A percentile compares a stretch with the other conserved stretches of the same genome.
Evolutionary conservation across 805 yeast species (phyloP).

Genomic region (Zygosaccharomyces bailii): DNA sequence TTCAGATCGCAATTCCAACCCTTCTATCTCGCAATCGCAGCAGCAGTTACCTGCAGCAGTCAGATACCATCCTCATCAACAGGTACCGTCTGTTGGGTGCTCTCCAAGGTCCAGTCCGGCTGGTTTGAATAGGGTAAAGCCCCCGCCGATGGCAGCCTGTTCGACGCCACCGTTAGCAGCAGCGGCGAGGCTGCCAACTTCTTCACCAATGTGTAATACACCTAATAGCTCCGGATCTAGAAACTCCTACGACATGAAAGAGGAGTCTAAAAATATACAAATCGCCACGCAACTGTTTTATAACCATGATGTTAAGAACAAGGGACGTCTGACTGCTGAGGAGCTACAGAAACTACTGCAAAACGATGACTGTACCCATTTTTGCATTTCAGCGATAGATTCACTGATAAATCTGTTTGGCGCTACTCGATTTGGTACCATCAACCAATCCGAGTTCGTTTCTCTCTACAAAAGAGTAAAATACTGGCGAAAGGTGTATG

Average conservation of each 20-base stretch:
- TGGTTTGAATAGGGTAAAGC: slow-evolving; percentile 9
- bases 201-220: slow-evolving; percentile 10
- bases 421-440: slow-evolving; percentile 35
- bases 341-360: slow-evolving; percentile 36
- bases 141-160: slow-evolving; percentile 10
- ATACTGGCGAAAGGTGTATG: slow-evolving; percentile 37
- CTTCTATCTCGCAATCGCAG: slow-evolving; percentile 4
- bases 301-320: slow-evolving; percentile 32
- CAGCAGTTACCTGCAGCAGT: slow-evolving; percentile 1
- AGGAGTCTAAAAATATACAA: slow-evolving; percentile 27
- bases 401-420: slow-evolving; percentile 37
- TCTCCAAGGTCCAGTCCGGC: slow-evolving; percentile 10
- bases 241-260: slow-evolving; percentile 12
- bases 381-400: slow-evolving; percentile 36
- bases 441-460: slow-evolving; percentile 33
- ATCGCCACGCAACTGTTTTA: slow-evolving; percentile 33
- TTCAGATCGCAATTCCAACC: background rate
- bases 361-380: slow-evolving; percentile 35
- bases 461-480: slow-evolving; percentile 36
- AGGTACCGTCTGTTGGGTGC: background rate
- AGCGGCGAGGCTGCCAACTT: slow-evolving; percentile 13
- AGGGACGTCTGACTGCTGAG: slow-evolving; percentile 34
- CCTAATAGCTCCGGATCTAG: slow-evolving; percentile 14
- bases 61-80: background rate
- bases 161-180: slow-evolving; percentile 12